Evolutionary conservation across 306 rosid species (phyloP).

Genomic region (Quercus rubra): DNA sequence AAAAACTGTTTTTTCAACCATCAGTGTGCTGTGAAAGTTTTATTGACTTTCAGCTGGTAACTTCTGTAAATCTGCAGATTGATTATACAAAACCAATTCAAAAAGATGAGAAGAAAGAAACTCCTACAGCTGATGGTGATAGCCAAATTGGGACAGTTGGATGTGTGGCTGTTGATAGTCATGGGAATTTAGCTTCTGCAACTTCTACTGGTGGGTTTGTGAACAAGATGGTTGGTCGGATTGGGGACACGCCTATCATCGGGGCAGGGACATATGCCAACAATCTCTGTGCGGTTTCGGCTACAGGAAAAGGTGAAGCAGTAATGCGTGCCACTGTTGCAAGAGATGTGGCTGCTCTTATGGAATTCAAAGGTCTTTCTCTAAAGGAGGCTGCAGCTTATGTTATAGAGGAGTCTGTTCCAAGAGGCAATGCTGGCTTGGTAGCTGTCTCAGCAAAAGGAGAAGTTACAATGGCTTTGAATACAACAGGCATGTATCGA

Average conservation of each 20-base stretch:
- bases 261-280: conserved; percentile 92
- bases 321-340: conserved; percentile 76
- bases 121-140: conserved; percentile 44
- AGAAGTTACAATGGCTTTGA: conserved; percentile 67
- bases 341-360: conserved; percentile 86
- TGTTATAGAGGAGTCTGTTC: conserved; percentile 48
- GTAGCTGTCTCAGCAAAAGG: conserved; percentile 77
- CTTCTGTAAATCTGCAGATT: conserved; percentile 40
- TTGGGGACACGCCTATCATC: conserved; percentile 79
- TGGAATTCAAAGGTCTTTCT: conserved; percentile 78
- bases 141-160: conserved; percentile 90
- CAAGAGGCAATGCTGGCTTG: conserved; percentile 48
- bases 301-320: conserved; percentile 79
- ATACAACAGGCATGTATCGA: conserved; percentile 82
- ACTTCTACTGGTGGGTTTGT: conserved; percentile 90
- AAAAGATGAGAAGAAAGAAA: conserved; percentile 41
- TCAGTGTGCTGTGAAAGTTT: not conserved
- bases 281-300: conserved; percentile 79
- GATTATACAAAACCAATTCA: conserved; percentile 70
- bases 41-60: not conserved
- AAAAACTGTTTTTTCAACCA: not conserved
- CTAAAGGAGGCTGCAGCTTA: conserved; percentile 67
- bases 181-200: conserved; percentile 81
- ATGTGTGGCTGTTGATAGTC: conserved; percentile 78
- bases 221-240: conserved; percentile 89